Evolutionary conservation across 2,329 filamentous ascomycete genomes (phyloP).

Genomic region (Monilinia fructigena): DNA sequence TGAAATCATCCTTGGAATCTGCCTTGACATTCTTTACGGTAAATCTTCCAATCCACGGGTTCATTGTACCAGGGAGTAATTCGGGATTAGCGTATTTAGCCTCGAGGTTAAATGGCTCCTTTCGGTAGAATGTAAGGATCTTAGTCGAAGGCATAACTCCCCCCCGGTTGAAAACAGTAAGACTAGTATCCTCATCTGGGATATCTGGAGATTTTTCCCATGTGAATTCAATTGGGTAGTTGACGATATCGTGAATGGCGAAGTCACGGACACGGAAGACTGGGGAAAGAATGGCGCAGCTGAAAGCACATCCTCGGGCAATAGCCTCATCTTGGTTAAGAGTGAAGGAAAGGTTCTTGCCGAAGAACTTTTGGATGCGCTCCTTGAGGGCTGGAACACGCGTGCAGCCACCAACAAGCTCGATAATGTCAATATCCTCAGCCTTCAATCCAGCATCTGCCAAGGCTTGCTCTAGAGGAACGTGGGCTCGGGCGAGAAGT

Average conservation of each 20-base stretch:
- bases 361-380: conserved; percentile 84
- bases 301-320: conserved; percentile 93
- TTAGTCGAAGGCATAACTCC: conserved; percentile 98
- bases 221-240: conserved; percentile 96
- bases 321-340: conserved; percentile 98
- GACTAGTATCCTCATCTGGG: conserved; percentile 93
- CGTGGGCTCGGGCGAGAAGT: conserved; percentile 68
- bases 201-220: conserved; percentile 99
- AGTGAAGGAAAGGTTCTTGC: conserved; percentile 90
- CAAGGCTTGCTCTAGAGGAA: conserved; percentile 84
- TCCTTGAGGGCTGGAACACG: conserved; percentile 94
- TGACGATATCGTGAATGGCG: conserved; percentile 93
- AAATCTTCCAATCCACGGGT: conserved; percentile 95
- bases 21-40: conserved; percentile 97
- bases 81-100: conserved; percentile 90
- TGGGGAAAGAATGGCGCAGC: conserved; percentile 94
- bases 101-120: conserved; percentile 95
- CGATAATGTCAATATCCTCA: conserved; percentile 90
- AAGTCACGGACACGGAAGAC: conserved; percentile 99
- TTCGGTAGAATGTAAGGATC: conserved; percentile 98
- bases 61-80: conserved; percentile 79
- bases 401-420: conserved; percentile 91
- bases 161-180: conserved; percentile 96
- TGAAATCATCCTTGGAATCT: conserved; percentile 91
- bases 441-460: conserved; percentile 87